Conservation (phyloP, 257 asterid genomes). For the Rehmannia glutinosa region DNA sequence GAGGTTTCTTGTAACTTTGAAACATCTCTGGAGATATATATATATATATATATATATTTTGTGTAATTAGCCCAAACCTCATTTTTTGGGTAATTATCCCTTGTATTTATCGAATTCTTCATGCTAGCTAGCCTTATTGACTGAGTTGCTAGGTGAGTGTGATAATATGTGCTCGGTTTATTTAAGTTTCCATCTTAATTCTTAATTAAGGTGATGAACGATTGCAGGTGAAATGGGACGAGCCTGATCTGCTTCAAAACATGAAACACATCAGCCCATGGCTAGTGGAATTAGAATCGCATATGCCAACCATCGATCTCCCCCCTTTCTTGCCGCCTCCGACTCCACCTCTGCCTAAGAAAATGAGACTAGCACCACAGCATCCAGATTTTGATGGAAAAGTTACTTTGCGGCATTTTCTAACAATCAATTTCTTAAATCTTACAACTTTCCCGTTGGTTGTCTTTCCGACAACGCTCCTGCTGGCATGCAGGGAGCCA, state of each 20-base stretch:
- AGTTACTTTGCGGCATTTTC: constrained; percentile 36
- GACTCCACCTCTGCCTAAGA: too few species aligned
- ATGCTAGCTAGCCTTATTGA: too few species aligned
- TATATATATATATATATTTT: too few species aligned
- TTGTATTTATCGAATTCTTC: too few species aligned
- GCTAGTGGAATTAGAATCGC: constrained; percentile 59
- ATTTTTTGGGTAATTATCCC: too few species aligned
- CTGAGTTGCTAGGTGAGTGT: too few species aligned
- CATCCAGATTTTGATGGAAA: constrained; percentile 49
- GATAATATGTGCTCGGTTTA: not conserved
- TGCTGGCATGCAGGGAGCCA: constrained; percentile 97
- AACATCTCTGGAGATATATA: too few species aligned
- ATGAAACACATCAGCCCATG: constrained; percentile 63
- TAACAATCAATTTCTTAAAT: constrained; percentile 36
- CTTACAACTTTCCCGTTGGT: constrained; percentile 39
- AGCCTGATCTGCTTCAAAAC: constrained; percentile 62
- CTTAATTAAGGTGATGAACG: not conserved
- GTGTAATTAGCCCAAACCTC: too few species aligned
- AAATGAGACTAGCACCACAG: constrained; percentile 38
- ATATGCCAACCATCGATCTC: constrained; percentile 45
- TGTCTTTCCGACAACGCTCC: constrained; percentile 58
- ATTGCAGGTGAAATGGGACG: constrained; percentile 65
- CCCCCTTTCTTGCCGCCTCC: constrained; percentile 64
- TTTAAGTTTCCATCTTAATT: not conserved
- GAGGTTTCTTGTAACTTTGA: too few species aligned